phyloP scores from a whole-genome alignment of 495 filamentous ascomycete genomes.

The Annulohypoxylon maeteangense region DNA sequence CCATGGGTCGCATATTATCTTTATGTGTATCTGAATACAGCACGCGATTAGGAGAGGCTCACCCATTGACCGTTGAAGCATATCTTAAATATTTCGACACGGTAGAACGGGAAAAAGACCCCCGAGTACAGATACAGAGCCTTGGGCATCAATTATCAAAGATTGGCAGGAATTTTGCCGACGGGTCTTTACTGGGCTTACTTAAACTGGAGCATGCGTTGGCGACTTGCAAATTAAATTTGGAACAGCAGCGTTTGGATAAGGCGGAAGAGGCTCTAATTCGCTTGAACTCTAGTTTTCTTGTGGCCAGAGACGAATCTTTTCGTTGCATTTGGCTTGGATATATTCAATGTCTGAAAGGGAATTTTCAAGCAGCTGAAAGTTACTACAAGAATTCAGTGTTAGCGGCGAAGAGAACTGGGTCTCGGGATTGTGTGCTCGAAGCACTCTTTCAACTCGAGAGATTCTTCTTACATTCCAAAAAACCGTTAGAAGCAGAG shows the following conservation, averaged over 20 bases:
- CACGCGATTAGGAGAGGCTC: constrained; percentile 39
- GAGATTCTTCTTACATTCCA: constrained; percentile 43
- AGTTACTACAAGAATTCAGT: constrained; percentile 41
- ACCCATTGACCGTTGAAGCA: constrained; percentile 41
- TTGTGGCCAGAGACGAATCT: constrained; percentile 42
- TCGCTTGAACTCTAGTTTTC: constrained; percentile 25
- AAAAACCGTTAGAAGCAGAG: constrained; percentile 41
- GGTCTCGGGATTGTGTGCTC: constrained; percentile 46
- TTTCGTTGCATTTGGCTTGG: constrained; percentile 48
- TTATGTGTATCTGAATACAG: constrained; percentile 43
- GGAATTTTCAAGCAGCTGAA: constrained; percentile 36
- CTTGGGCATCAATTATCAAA: constrained; percentile 33
- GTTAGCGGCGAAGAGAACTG: constrained; percentile 41
- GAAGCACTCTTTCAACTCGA: constrained; percentile 49
- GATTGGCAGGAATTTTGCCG: constrained; percentile 16
- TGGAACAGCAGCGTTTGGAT: constrained; percentile 33
- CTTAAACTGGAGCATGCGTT: constrained; percentile 46
- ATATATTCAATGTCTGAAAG: constrained; percentile 43
- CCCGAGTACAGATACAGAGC: constrained; percentile 36
- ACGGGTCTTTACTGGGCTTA: constrained; percentile 35
- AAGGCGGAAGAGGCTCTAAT: constrained; percentile 44
- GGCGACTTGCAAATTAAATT: constrained; percentile 44
- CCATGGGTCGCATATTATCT: constrained; percentile 37
- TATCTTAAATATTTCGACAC: constrained; percentile 47
- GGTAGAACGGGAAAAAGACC: constrained; percentile 42